Percentiles rank a stretch among this genome's conserved stretches.
Evolutionary conservation across 176 grass and related monocot species (phyloP).

Genomic region (Saccharum spontaneum): DNA sequence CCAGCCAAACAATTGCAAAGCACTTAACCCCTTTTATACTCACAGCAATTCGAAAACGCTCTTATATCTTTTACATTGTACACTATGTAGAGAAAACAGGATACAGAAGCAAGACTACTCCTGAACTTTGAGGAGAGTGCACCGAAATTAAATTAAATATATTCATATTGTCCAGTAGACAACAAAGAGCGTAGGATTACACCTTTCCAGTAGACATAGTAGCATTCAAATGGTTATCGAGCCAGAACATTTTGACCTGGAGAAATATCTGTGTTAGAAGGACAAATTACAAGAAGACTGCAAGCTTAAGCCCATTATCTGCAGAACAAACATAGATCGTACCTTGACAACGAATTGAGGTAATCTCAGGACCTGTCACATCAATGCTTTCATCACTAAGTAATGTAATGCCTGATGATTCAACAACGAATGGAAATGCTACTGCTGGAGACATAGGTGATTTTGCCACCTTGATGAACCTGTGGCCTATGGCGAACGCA

Average conservation of each 20-base stretch:
- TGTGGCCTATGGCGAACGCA: constrained; percentile 47
- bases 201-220: background rate
- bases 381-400: constrained; percentile 63
- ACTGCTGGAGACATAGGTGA: constrained; percentile 85
- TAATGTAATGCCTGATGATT: constrained; percentile 75
- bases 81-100: background rate
- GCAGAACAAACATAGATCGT: background rate
- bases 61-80: background rate
- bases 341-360: constrained; percentile 78
- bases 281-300: constrained; percentile 10
- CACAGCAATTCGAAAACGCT: background rate
- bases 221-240: constrained; percentile 31
- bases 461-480: constrained; percentile 93
- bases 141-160: constrained; percentile 11
- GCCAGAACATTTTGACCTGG: constrained; percentile 75
- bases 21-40: background rate
- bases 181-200: background rate
- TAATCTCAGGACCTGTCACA: constrained; percentile 72
- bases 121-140: constrained; percentile 17
- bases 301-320: background rate
- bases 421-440: constrained; percentile 79
- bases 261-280: constrained; percentile 31
- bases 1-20: background rate
- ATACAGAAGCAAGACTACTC: constrained; percentile 16
- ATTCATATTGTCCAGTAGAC: background rate